Evolutionary conservation across 495 filamentous ascomycete genomes (phyloP).

Genomic region (Hypoxylon subgilvum): DNA sequence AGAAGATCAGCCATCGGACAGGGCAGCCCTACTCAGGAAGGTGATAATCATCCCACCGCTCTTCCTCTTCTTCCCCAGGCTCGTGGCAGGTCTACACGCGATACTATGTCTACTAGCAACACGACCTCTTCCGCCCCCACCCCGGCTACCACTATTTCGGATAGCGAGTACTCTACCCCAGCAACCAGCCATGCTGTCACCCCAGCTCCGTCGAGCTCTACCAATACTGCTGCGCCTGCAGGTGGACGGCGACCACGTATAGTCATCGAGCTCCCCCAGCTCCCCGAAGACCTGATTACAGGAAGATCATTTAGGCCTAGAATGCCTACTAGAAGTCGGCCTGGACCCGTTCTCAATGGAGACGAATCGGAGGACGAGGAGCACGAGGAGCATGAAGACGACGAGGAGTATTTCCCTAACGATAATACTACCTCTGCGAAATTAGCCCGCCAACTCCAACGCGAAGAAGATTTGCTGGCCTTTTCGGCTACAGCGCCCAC

Average conservation of each 20-base stretch:
- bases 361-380: conserved; percentile 44
- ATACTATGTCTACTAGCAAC: conserved; percentile 5
- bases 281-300: background rate
- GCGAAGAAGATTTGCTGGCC: conserved; percentile 49
- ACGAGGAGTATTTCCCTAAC: conserved; percentile 32
- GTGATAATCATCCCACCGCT: background rate
- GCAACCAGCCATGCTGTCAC: conserved; percentile 74
- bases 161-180: conserved; percentile 73
- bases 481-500: no score
- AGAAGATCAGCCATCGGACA: conserved; percentile 17
- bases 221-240: conserved; percentile 17
- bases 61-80: conserved; percentile 3
- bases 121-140: conserved; percentile 49
- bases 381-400: conserved; percentile 37
- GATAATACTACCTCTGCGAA: conserved; percentile 40
- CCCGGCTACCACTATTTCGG: conserved; percentile 51
- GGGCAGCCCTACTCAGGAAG: background rate
- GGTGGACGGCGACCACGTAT: background rate
- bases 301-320: conserved; percentile 3
- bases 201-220: conserved; percentile 47
- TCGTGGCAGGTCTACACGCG: conserved; percentile 13
- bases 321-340: conserved; percentile 8
- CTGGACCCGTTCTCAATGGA: conserved; percentile 1
- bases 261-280: conserved; percentile 24
- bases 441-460: conserved; percentile 46